phyloP scores from a whole-genome alignment of 2,329 filamentous ascomycete genomes.

The Ceratocystis ficicola region DNA sequence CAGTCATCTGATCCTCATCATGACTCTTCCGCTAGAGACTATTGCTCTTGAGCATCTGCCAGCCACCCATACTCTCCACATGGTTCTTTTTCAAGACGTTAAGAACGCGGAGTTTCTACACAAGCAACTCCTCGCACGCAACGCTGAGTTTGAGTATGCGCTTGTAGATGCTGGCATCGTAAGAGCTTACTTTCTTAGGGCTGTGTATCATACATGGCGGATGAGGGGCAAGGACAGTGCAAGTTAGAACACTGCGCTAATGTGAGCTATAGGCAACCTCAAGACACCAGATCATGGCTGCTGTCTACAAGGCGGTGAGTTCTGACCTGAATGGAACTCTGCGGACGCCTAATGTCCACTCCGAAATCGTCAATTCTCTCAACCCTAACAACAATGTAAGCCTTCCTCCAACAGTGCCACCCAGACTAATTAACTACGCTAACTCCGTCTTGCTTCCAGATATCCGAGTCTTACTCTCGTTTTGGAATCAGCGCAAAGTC shows the following conservation, averaged over 20 bases:
- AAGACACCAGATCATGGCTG: conserved; percentile 58
- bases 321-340: conserved; percentile 48
- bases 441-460: conserved; percentile 39
- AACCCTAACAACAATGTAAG: conserved; percentile 70
- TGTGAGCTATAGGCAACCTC: conserved; percentile 37
- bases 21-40: conserved; percentile 40
- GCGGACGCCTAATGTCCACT: conserved; percentile 76
- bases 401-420: not conserved
- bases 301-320: conserved; percentile 65
- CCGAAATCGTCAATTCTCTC: conserved; percentile 71
- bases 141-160: conserved; percentile 80
- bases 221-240: too few species aligned
- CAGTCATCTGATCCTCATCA: not conserved
- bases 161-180: conserved; percentile 78
- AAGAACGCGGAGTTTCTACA: conserved; percentile 67
- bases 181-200: conserved; percentile 27
- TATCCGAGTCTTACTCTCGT: conserved; percentile 78
- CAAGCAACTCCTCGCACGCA: conserved; percentile 71
- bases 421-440: not conserved
- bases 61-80: conserved; percentile 51
- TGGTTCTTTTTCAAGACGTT: conserved; percentile 64
- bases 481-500: conserved; percentile 69
- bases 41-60: conserved; percentile 67
- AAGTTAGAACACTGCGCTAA: conserved; percentile 37
- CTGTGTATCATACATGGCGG: not conserved